Base-by-base conservation (phyloP, 1,139 yeast species). In the Candida labiduridarum region DNA sequence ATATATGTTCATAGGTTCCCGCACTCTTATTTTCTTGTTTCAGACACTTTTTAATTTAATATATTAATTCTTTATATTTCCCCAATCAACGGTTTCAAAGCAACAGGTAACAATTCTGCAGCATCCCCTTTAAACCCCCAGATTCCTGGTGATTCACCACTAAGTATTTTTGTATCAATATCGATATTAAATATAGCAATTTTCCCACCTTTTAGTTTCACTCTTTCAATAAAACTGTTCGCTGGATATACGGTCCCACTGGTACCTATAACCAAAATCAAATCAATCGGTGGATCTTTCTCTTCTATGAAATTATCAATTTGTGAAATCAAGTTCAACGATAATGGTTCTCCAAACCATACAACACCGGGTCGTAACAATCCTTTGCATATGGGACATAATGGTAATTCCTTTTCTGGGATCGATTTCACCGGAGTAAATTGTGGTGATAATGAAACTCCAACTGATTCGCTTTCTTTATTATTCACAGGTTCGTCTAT, bases 211-310 rank as follows among this genome's bases (percentile, higher is more conserved):
- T 82, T 81, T 53, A 74, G 74, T 51, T 73, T 74, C 2, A 88
- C 89, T 55, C 92, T 73, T 55, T 90, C 96, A 22, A 90, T 94
- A 63, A 88, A 90, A 25, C 96, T 89, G 52, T 92, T 90, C 2
- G 96, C 96, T 1, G 97, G 97, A 84, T 95, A 90, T 1, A 88
- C 92, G 0, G 85, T 76, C 2, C 94, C 91, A 35, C 94, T 85
- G 2, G 96, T 89, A 1, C 97, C 97, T 15, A 90, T 82, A 3
- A 91, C 96, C 47, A 90, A 68, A 4, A 90, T 83, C 60, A 90
- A 68, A 61, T 90, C 96, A 18, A 88, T 85, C 10, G 74, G 71
- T 7, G 67, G 76, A 19, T 49, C 48, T 18, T 71, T 67, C 25
- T 70, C 63, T 52, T 83, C 80, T n/a, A 89, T 76, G 58, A 87